Base-by-base conservation (phyloP, 192 early-diverging fungal species). In the Coemansia umbellata region DNA sequence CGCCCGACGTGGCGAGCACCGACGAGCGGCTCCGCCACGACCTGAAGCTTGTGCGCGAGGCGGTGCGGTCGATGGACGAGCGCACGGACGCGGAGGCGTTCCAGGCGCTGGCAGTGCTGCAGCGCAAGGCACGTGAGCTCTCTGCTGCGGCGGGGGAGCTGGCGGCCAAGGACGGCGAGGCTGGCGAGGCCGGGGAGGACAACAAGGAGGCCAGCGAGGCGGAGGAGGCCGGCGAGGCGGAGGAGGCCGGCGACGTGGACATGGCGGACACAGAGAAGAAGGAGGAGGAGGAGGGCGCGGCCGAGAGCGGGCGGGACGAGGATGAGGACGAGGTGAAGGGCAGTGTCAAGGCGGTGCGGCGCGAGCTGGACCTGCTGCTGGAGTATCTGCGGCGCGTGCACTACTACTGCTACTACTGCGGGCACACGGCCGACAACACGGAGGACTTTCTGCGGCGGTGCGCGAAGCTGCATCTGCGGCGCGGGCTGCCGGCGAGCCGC, bases 391-490 rank as follows among this genome's bases (percentile, higher is more conserved):
- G 92, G 37, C 81, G 84, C 23, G 92, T 95, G 6, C 93, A 97
- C 78, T 80, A 87, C 49, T 98, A 90, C 62, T 94, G 94, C 81
- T 97, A 95, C 80, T 98, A 98, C 81, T 91, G 87, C 55, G 92
- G 87, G 10, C 69, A 84, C 47, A 91, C 93, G 24, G 84, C 86
- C 39, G 86, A 88, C 51, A 86, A 78, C 58, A 56, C 82, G 5
- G 93, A 98, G 66, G 93, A 96, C 74, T 87, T 93, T 72, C 53
- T 62, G 33, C 85, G 93, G 53, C 85, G 88, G 49, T 91, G 91
- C 50, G 72, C 78, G 21, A 63, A 82, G 33, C 68, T 73, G 37
- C 86, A 87, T 47, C 69, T 77, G 41, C 81, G 79, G 7, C 82
- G 59, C 3, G 61, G 50, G 9, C 42, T 76, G 54, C 45, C 53